phyloP scores from a whole-genome alignment of 225 moss, liverwort and hornwort genomes.

The Ulota crispa region DNA sequence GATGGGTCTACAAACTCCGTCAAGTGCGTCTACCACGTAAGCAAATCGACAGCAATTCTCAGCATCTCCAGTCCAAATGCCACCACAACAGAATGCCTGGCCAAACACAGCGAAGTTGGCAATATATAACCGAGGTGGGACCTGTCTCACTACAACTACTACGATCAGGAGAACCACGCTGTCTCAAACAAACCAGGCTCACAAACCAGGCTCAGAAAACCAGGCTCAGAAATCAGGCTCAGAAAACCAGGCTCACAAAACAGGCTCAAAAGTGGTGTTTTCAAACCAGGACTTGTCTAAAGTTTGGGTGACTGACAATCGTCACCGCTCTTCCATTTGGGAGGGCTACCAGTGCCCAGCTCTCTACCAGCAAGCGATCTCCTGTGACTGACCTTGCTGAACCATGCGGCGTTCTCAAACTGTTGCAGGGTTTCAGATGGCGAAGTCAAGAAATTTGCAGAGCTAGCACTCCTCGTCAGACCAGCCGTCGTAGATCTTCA shows the following conservation, averaged over 20 bases:
- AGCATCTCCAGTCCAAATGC: slow-evolving; percentile 4
- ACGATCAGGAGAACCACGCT: slow-evolving; percentile 14
- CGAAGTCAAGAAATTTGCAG: background rate
- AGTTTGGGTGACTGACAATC: slow-evolving; percentile 17
- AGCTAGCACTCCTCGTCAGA: slow-evolving; percentile 58
- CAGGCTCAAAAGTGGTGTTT: background rate
- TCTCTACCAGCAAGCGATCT: background rate
- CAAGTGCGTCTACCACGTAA: background rate
- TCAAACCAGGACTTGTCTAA: background rate
- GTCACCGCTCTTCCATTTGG: background rate
- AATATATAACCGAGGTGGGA: background rate
- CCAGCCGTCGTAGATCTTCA: slow-evolving; percentile 59
- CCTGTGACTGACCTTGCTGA: slow-evolving; percentile 6
- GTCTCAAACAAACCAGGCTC: slow-evolving; percentile 6
- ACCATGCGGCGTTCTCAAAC: slow-evolving; percentile 1
- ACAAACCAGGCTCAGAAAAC: background rate
- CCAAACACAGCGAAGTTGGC: background rate
- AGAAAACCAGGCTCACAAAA: background rate
- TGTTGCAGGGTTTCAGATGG: background rate
- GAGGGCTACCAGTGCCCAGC: background rate
- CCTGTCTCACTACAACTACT: slow-evolving; percentile 22
- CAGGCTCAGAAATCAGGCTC: too few relatives aligned
- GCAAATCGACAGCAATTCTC: background rate
- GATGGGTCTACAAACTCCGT: slow-evolving; percentile 11
- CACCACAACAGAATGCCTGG: background rate